Evolutionary conservation across 352 stramenopile genomes (phyloP).

Genomic region (Phytophthora kernoviae): DNA sequence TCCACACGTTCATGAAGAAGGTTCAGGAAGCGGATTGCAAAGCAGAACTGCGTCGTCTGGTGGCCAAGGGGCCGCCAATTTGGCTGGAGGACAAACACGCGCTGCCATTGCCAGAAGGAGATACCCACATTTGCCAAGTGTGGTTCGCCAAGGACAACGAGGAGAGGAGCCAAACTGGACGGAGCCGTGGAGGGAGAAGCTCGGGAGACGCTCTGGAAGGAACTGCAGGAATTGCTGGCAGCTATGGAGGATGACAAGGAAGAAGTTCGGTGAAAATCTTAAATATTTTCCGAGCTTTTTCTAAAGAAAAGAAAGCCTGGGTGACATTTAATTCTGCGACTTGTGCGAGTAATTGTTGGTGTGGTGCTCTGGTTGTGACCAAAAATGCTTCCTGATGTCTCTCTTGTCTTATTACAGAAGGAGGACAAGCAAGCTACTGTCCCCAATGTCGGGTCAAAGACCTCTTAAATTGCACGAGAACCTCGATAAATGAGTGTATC

Average conservation of each 20-base stretch:
- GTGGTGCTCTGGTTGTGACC: no score
- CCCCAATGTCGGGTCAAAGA: slow-evolving; percentile 12
- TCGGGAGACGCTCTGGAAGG: slow-evolving; percentile 71
- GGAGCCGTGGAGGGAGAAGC: slow-evolving; percentile 90
- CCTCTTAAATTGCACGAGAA: slow-evolving; percentile 18
- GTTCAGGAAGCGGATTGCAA: slow-evolving; percentile 95
- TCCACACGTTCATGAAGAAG: slow-evolving; percentile 92
- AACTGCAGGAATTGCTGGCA: slow-evolving; percentile 70
- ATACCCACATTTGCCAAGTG: slow-evolving; percentile 89
- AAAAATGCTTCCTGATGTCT: not conserved
- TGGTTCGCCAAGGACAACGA: slow-evolving; percentile 89
- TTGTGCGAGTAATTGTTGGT: no score
- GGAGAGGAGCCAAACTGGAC: slow-evolving; percentile 87
- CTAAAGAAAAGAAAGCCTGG: not conserved
- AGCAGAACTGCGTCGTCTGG: slow-evolving; percentile 91
- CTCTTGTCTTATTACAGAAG: slow-evolving; percentile 7
- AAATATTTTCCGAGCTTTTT: slow-evolving; percentile 5
- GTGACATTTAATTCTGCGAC: no score
- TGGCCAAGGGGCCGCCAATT: slow-evolving; percentile 91
- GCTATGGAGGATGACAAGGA: slow-evolving; percentile 87
- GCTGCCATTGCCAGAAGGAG: slow-evolving; percentile 85
- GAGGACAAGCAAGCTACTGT: slow-evolving; percentile 12
- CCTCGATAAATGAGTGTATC: slow-evolving; percentile 19
- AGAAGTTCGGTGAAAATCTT: slow-evolving; percentile 53
- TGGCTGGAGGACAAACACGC: slow-evolving; percentile 93